Percentiles rank a stretch among this genome's conserved stretches.
These are phyloP conservation scores for Nicotiana undulata DNA, from an alignment of 257 asterid genomes.

Conservation along the genomic window DNA sequence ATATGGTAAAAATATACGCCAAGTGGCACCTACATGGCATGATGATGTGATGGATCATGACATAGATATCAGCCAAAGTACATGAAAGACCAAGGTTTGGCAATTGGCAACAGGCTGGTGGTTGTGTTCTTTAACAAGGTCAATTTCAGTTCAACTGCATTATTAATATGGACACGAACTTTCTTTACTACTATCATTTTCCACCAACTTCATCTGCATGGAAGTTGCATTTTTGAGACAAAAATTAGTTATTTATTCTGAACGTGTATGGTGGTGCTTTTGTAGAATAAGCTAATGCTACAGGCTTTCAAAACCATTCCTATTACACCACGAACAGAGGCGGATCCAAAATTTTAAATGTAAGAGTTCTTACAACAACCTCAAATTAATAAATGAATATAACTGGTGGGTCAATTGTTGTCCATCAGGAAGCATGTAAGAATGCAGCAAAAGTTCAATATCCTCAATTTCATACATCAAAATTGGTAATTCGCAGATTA, in stretches of 20 bases:
- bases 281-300: background rate
- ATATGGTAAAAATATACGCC: no score
- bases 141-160: background rate
- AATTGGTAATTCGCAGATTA: background rate
- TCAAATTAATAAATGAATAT: no score
- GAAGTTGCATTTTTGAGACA: background rate
- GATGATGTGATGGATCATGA: no score
- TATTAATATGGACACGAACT: background rate
- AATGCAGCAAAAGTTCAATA: background rate
- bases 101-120: background rate
- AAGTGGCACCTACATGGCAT: no score
- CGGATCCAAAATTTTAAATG: no score
- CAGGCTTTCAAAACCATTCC: no score
- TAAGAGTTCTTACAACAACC: no score
- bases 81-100: background rate
- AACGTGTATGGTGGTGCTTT: background rate
- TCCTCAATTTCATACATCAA: background rate
- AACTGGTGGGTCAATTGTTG: no score
- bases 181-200: background rate
- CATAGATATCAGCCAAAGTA: background rate
- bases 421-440: background rate
- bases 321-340: no score
- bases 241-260: background rate
- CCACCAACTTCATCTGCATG: background rate
- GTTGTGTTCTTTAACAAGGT: background rate